Percentiles rank a stretch among this genome's conserved stretches.
Evolutionary conservation across 192 early-diverging fungal genomes (phyloP).

Genomic region (Coemansia sp.): DNA sequence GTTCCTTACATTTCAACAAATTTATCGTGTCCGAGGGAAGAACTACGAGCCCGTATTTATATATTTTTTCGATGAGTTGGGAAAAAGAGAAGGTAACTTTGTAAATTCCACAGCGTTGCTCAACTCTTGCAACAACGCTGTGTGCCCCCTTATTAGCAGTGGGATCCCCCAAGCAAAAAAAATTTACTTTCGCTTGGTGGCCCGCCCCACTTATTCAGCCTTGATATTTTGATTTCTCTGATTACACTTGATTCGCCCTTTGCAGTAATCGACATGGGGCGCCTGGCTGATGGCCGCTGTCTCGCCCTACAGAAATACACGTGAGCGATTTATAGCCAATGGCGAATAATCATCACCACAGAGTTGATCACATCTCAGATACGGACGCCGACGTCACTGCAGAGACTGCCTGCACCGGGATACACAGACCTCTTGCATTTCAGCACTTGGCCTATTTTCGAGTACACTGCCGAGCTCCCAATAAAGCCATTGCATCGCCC

Average conservation of each 20-base stretch:
- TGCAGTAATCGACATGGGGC: slow-evolving; percentile 1
- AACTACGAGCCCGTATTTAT: slow-evolving; percentile 39
- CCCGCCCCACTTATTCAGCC: neutral
- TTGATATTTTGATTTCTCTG: neutral
- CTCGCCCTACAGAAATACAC: slow-evolving; percentile 1
- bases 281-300: neutral
- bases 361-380: neutral
- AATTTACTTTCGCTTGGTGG: slow-evolving; percentile 4
- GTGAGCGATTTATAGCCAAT: neutral
- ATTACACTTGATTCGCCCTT: neutral
- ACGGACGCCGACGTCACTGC: neutral
- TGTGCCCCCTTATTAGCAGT: neutral
- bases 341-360: neutral
- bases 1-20: slow-evolving; percentile 45
- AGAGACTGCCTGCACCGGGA: neutral
- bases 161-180: slow-evolving; percentile 14
- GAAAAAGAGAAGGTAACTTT: slow-evolving; percentile 39
- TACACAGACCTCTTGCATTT: neutral
- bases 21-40: slow-evolving; percentile 19
- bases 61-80: slow-evolving; percentile 27
- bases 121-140: neutral
- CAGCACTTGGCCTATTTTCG: neutral
- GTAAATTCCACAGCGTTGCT: neutral
- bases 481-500: neutral
- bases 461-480: neutral